Percentiles rank a stretch among this genome's conserved stretches.
Conservation (phyloP, 2,329 filamentous ascomycete genomes). For the Apiospora koreana region DNA sequence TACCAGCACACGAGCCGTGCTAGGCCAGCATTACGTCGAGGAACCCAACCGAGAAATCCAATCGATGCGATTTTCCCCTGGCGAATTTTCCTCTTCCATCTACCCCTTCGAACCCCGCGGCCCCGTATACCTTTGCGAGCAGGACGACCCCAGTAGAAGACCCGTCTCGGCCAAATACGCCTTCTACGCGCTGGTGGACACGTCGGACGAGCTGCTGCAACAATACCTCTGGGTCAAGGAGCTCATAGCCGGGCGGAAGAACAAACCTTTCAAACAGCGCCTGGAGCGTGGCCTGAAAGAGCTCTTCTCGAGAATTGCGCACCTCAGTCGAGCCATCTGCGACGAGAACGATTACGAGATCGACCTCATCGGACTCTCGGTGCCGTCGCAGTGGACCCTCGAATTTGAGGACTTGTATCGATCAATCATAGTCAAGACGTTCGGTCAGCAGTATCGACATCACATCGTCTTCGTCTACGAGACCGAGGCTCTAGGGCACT, state of each 20-base stretch:
- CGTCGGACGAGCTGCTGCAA: conserved; percentile 15
- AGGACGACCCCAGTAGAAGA: conserved; percentile 4
- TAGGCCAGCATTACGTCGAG: conserved; percentile 13
- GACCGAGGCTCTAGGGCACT: conserved; percentile 18
- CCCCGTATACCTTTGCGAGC: conserved; percentile 17
- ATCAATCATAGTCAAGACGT: conserved; percentile 11
- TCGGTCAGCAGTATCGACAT: neutral
- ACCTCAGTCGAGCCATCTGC: neutral
- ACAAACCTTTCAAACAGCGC: neutral
- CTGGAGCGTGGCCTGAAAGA: neutral
- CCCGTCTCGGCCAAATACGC: conserved; percentile 18
- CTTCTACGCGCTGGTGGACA: conserved; percentile 14
- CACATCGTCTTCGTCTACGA: conserved; percentile 16
- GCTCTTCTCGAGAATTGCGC: neutral
- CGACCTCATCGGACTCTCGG: conserved; percentile 16
- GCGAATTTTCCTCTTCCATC: conserved; percentile 22
- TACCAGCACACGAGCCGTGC: conserved; percentile 19
- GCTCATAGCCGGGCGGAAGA: neutral
- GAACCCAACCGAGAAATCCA: neutral
- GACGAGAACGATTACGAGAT: neutral
- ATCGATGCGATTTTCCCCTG: neutral
- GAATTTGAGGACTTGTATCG: conserved; percentile 19
- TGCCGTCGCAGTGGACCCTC: conserved; percentile 19
- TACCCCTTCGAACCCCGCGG: conserved; percentile 20
- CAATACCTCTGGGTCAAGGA: conserved; percentile 15